A percentile compares a stretch with the other conserved stretches of the same genome.
phyloP scores from a whole-genome alignment of 768 basidiomycete species.

The Calocybe cyanea region DNA sequence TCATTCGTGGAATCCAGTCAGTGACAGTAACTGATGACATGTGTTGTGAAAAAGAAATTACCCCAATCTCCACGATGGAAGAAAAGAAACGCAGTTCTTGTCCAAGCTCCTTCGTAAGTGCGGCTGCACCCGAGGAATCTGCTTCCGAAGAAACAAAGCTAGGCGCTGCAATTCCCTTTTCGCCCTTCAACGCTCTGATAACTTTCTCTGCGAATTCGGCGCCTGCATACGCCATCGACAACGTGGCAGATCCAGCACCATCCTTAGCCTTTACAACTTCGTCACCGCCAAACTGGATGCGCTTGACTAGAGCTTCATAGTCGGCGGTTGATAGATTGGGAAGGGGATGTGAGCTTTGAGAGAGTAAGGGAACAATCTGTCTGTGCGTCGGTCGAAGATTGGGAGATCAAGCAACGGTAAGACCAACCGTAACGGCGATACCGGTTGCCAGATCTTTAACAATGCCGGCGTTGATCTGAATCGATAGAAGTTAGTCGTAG shows the following conservation, averaged over 20 bases:
- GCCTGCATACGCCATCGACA: slow-evolving; percentile 95
- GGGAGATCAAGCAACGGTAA: not conserved
- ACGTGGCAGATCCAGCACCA: slow-evolving; percentile 90
- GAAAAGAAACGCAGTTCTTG: slow-evolving; percentile 84
- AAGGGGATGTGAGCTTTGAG: slow-evolving; percentile 79
- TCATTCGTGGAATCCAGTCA: slow-evolving; percentile 6
- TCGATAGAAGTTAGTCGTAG: not conserved
- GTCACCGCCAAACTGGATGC: slow-evolving; percentile 94
- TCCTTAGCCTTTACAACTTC: slow-evolving; percentile 99
- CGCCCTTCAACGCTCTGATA: slow-evolving; percentile 80
- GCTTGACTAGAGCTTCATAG: slow-evolving; percentile 64
- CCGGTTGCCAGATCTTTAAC: slow-evolving; percentile 90
- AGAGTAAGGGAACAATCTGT: slow-evolving; percentile 90
- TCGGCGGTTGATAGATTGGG: slow-evolving; percentile 49
- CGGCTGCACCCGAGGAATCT: slow-evolving; percentile 66
- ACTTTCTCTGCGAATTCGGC: slow-evolving; percentile 84
- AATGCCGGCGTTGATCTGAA: slow-evolving; percentile 95
- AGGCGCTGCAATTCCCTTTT: slow-evolving; percentile 82
- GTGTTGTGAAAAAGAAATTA: no score
- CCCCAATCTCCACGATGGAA: slow-evolving; percentile 83
- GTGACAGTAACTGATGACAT: not conserved
- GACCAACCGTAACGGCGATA: slow-evolving; percentile 79
- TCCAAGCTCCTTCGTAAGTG: slow-evolving; percentile 76
- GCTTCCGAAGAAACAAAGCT: slow-evolving; percentile 80
- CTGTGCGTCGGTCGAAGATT: not conserved